Evolutionary conservation across 208 protist species (phyloP).

Genomic region (Acanthamoeba healyi): DNA sequence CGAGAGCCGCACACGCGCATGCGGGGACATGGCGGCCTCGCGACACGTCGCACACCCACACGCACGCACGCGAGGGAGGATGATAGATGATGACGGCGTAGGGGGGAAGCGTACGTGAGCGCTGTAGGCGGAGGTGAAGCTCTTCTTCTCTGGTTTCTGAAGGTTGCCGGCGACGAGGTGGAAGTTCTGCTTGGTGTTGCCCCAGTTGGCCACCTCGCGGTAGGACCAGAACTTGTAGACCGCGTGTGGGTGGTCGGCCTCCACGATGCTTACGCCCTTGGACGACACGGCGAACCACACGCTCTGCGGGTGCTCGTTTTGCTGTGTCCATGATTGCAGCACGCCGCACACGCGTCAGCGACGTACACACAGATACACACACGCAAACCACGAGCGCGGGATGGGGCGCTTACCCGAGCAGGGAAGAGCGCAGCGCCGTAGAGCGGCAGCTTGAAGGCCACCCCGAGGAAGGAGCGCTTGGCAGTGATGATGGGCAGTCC

Average conservation of each 20-base stretch:
- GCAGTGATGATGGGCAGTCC: conserved; percentile 43
- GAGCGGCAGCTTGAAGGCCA: background rate
- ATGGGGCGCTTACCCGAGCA: background rate
- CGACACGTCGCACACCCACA: background rate
- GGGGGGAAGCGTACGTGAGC: background rate
- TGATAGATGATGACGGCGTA: background rate
- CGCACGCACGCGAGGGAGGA: background rate
- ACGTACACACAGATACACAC: background rate
- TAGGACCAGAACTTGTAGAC: conserved; percentile 57
- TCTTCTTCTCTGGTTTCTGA: conserved; percentile 47
- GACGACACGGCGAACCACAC: conserved; percentile 40
- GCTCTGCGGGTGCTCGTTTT: conserved; percentile 35
- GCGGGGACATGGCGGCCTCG: too few species aligned
- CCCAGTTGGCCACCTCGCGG: conserved; percentile 57
- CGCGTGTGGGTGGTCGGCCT: conserved; percentile 24
- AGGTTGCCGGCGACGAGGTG: conserved; percentile 57
- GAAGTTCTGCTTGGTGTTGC: conserved; percentile 55
- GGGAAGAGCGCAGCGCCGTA: conserved; percentile 29
- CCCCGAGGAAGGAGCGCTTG: conserved; percentile 25
- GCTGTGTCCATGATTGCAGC: background rate
- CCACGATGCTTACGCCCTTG: conserved; percentile 44
- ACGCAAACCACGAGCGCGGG: background rate
- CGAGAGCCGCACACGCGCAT: too few species aligned
- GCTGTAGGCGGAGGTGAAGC: conserved; percentile 48
- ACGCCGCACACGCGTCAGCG: background rate